Base-by-base conservation (phyloP, 257 asterid species). In the Penstemon davidsonii region DNA sequence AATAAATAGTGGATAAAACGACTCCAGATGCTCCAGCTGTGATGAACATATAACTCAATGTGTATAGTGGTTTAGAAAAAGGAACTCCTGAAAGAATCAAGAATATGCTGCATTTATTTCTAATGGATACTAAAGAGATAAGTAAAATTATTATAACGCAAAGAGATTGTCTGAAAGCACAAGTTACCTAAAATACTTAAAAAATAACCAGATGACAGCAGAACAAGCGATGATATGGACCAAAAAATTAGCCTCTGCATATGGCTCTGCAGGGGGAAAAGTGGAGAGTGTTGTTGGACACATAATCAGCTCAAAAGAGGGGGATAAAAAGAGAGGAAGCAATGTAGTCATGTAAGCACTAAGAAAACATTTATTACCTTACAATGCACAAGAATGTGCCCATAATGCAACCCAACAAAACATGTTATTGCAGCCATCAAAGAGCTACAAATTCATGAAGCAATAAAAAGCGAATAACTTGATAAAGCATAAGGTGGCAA, bases 361-460 rank as follows among this genome's bases (percentile, higher is more conserved):
- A 64, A 38, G 62, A 82, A 72, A 52, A 58, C 54, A 59, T 43
- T 50, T 15, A 70, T 73, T 80, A 91, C 96, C 88, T 86, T 75
- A 74, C 77, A 76, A 67, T 88, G 96, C 67, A 91, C 87, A 74
- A 85, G 82, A 84, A 91, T 77, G 82, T 91, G 97, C 40, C 97
- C 97, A 56, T 76, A 85, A 75, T 91, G 96, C 84, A 91, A 79
- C 75, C 97, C 97, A 46, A 81, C 64, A 66, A 91, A 82, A 69
- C 95, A 88, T 57, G 97, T 88, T 73, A 91, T 81, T 71, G 93
- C 85, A 66, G 96, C 96, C 96, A 88, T 88, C 83, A 87, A 62
- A 69, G 97, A 91, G 79, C 97, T 91, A 76, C 51, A 66, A 60
- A 80, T 69, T 67, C 43, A 71, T 68, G 46, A 8, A 65, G 70